Evolutionary conservation across 805 yeast genomes (phyloP).

Genomic region (Kurtzmaniella cleridarum): DNA sequence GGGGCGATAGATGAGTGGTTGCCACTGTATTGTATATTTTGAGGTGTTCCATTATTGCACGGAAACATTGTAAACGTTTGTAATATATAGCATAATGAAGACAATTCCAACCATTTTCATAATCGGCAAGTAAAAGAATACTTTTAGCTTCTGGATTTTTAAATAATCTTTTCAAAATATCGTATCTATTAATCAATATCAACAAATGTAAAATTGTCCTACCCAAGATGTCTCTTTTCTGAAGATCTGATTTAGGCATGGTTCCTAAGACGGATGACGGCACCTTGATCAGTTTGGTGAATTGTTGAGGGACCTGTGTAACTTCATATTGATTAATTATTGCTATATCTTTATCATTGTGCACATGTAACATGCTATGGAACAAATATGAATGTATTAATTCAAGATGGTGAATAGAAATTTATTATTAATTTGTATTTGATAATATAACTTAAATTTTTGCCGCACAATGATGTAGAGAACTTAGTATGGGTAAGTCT

Average conservation of each 20-base stretch:
- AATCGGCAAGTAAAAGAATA: slow-evolving; percentile 44
- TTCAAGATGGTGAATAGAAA: too few species aligned
- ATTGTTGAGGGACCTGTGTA: not conserved
- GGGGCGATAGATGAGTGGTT: slow-evolving; percentile 10
- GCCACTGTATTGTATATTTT: slow-evolving; percentile 5
- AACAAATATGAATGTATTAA: too few species aligned
- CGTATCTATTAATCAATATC: slow-evolving; percentile 44
- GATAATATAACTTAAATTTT: too few species aligned
- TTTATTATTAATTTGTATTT: too few species aligned
- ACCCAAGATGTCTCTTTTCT: slow-evolving; percentile 64
- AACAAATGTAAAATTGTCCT: slow-evolving; percentile 57
- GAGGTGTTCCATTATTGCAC: slow-evolving; percentile 26
- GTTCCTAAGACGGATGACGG: slow-evolving; percentile 9
- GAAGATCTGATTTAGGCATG: slow-evolving; percentile 33
- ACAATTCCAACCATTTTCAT: slow-evolving; percentile 79
- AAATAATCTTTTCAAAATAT: slow-evolving; percentile 41
- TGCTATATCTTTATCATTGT: slow-evolving; percentile 10
- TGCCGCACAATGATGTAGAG: too few species aligned
- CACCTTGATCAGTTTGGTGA: slow-evolving; percentile 2
- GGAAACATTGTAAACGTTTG: slow-evolving; percentile 53
- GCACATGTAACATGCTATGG: not conserved
- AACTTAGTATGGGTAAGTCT: too few species aligned
- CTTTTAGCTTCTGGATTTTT: slow-evolving; percentile 42
- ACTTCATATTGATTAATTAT: not conserved
- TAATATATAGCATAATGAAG: slow-evolving; percentile 64